A percentile compares a stretch with the other conserved stretches of the same genome.
phyloP scores from a whole-genome alignment of 208 protist genomes.

The Leishmania guyanensis region DNA sequence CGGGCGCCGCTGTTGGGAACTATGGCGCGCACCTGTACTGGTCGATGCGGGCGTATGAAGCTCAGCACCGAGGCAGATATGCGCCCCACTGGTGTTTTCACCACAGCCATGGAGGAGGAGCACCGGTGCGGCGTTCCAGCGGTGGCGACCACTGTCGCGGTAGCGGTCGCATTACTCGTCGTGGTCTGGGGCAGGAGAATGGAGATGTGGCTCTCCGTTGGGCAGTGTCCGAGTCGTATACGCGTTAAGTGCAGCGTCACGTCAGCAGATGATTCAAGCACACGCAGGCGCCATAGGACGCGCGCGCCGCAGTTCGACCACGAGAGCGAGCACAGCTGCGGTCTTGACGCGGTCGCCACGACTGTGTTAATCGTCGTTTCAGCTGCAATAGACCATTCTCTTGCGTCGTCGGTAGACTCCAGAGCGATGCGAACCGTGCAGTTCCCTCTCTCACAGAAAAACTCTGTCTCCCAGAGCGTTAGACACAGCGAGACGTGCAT shows the following conservation, averaged over 20 bases:
- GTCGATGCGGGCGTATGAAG: conserved; percentile 11
- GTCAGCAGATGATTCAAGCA: conserved; percentile 19
- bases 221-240: conserved; percentile 23
- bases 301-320: conserved; percentile 28
- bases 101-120: not conserved
- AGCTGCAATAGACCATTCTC: conserved; percentile 25
- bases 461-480: conserved; percentile 28
- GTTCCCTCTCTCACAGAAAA: conserved; percentile 6
- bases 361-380: conserved; percentile 13
- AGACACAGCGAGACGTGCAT: conserved; percentile 1
- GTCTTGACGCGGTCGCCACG: not conserved
- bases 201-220: conserved; percentile 4
- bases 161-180: not conserved
- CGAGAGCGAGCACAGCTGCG: conserved; percentile 14
- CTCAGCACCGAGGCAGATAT: conserved; percentile 5
- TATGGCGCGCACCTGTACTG: conserved; percentile 49
- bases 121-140: not conserved
- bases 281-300: conserved; percentile 26
- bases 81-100: not conserved
- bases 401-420: conserved; percentile 51
- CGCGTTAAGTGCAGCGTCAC: conserved; percentile 23
- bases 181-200: not conserved
- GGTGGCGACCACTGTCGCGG: too few species aligned
- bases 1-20: conserved; percentile 40
- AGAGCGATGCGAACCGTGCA: conserved; percentile 21